Conservation (phyloP, 352 stramenopile genomes). For the Blastocystis sp. region DNA sequence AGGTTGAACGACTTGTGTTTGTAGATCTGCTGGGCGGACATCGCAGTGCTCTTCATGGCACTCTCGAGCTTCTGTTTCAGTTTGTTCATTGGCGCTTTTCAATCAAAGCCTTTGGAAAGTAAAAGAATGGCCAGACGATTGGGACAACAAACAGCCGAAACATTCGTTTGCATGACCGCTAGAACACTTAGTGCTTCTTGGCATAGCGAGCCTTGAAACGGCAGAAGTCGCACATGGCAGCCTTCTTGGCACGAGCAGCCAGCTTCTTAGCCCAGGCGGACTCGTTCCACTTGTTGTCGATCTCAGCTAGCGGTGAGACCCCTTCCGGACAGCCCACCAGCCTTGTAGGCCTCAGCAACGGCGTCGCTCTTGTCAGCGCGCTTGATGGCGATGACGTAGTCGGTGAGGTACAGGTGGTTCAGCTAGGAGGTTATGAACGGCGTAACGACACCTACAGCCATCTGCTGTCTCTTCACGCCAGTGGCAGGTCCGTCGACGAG, state of each 20-base stretch:
- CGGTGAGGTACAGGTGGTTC: conserved; percentile 49
- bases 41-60: conserved; percentile 55
- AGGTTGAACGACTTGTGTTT: conserved; percentile 69
- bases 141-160: conserved; percentile 13
- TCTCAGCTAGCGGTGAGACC: conserved; percentile 72
- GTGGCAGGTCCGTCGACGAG: conserved; percentile 94
- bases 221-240: conserved; percentile 91
- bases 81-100: conserved; percentile 55
- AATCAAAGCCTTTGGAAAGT: not conserved
- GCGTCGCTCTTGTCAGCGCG: conserved; percentile 3
- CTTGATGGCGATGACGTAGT: conserved; percentile 47
- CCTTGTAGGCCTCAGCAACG: conserved; percentile 45
- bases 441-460: conserved; percentile 75
- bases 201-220: conserved; percentile 80
- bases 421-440: conserved; percentile 2
- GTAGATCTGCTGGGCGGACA: conserved; percentile 65
- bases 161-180: conserved; percentile 60
- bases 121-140: not conserved
- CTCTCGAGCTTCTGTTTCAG: conserved; percentile 62
- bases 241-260: conserved; percentile 88
- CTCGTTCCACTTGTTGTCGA: conserved; percentile 88
- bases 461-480: conserved; percentile 93
- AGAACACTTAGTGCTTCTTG: conserved; percentile 64
- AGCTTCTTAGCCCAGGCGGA: conserved; percentile 96
- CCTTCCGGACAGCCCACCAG: not conserved